Evolutionary conservation across 768 basidiomycete species (phyloP).

Genomic region (Panaeolus cyanescens): DNA sequence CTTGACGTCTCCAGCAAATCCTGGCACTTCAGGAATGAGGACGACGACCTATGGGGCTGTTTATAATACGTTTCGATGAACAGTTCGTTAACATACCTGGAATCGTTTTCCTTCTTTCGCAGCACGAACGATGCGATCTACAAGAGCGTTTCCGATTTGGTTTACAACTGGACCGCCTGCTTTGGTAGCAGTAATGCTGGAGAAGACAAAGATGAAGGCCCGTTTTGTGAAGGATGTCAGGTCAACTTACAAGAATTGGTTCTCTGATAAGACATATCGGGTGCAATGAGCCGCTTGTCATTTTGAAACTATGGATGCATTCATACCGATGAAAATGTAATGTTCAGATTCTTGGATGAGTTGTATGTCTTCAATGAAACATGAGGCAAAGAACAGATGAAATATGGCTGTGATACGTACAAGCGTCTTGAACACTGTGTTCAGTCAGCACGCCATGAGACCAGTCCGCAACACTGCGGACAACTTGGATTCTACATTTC

Average conservation of each 20-base stretch:
- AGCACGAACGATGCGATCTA: conserved; percentile 84
- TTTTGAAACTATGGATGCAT: not conserved
- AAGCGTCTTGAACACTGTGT: conserved; percentile 91
- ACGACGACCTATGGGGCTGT: conserved; percentile 72
- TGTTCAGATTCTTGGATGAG: conserved; percentile 85
- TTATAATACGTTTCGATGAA: too few species aligned
- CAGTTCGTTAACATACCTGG: conserved; percentile 46
- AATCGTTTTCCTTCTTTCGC: conserved; percentile 72
- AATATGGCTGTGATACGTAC: conserved; percentile 50
- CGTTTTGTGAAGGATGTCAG: not conserved
- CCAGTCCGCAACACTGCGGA: conserved; percentile 92
- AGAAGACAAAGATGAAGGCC: not conserved
- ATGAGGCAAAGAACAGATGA: not conserved
- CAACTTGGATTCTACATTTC: conserved; percentile 73
- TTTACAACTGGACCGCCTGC: conserved; percentile 74
- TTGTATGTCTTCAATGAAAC: conserved; percentile 55
- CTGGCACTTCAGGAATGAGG: conserved; percentile 88
- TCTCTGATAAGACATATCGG: conserved; percentile 41
- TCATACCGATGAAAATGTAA: conserved; percentile 89
- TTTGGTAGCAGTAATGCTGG: conserved; percentile 76
- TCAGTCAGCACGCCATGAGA: conserved; percentile 90
- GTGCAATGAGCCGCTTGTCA: not conserved
- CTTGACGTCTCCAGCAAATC: conserved; percentile 84
- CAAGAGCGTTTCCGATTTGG: conserved; percentile 79
- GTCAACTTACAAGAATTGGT: conserved; percentile 81